Percentiles rank a stretch among this genome's conserved stretches.
phyloP scores from a whole-genome alignment of 2,329 filamentous ascomycete species.

The Pseudogymnoascus sp. region DNA sequence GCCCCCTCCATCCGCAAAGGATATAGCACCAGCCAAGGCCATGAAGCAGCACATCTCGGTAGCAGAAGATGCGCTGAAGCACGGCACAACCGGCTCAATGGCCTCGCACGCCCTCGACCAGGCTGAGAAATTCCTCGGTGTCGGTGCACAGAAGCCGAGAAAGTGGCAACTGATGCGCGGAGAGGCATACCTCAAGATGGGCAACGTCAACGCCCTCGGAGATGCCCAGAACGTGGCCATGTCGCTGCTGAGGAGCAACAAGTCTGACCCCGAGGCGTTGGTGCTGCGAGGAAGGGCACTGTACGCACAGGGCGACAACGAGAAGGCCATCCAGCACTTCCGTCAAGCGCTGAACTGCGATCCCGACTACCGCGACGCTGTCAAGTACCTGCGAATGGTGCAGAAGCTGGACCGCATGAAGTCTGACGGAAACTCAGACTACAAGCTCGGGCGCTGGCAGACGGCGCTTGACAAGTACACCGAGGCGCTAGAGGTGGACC shows the following conservation, averaged over 20 bases:
- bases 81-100: slow-evolving; percentile 80
- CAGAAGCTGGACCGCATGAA: slow-evolving; percentile 91
- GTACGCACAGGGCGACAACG: slow-evolving; percentile 88
- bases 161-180: slow-evolving; percentile 93
- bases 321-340: slow-evolving; percentile 89
- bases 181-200: slow-evolving; percentile 89
- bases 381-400: slow-evolving; percentile 81
- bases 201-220: slow-evolving; percentile 76
- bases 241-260: slow-evolving; percentile 75
- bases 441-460: slow-evolving; percentile 76
- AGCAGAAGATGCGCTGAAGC: slow-evolving; percentile 67
- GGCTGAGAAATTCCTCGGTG: slow-evolving; percentile 72
- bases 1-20: slow-evolving; percentile 73
- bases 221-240: slow-evolving; percentile 93
- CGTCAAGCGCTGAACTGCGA: slow-evolving; percentile 83
- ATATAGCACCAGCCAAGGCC: slow-evolving; percentile 70
- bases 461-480: slow-evolving; percentile 79
- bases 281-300: slow-evolving; percentile 80
- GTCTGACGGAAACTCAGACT: slow-evolving; percentile 83
- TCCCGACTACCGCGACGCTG: slow-evolving; percentile 80
- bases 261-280: slow-evolving; percentile 85
- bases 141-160: slow-evolving; percentile 69
- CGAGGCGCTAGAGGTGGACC: slow-evolving; percentile 75
- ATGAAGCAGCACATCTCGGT: slow-evolving; percentile 78
- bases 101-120: slow-evolving; percentile 84